phyloP scores from a whole-genome alignment of 345 rosid genomes.

The Corchorus capsularis region DNA sequence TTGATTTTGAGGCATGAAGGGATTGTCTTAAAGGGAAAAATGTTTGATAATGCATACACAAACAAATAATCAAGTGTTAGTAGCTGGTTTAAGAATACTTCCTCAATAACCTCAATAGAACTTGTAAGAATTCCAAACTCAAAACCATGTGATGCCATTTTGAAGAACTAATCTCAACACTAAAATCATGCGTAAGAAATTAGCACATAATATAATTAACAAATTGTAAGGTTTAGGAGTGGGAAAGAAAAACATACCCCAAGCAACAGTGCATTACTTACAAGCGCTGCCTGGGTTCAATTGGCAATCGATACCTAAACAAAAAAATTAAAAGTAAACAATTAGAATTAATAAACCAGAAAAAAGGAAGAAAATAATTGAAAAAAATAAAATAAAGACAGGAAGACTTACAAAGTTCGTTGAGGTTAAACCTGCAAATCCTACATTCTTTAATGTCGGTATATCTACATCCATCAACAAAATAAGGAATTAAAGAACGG shows the following conservation, averaged over 20 bases:
- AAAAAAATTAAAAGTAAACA: slow-evolving; percentile 16
- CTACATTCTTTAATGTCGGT: slow-evolving; percentile 97
- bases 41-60: background rate
- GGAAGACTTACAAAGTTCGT: slow-evolving; percentile 82
- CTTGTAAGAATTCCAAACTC: background rate
- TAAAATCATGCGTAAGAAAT: too few relatives aligned
- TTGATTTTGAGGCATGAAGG: too few relatives aligned
- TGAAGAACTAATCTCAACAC: too few relatives aligned
- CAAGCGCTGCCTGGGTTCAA: slow-evolving; percentile 95
- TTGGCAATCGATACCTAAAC: slow-evolving; percentile 89
- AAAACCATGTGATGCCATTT: background rate
- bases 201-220: too few relatives aligned
- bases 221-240: background rate
- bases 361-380: background rate
- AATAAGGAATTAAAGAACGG: slow-evolving; percentile 5
- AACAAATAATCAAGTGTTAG: background rate
- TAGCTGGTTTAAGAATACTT: too few relatives aligned
- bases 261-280: slow-evolving; percentile 97
- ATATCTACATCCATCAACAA: slow-evolving; percentile 57
- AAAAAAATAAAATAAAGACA: slow-evolving; percentile 9
- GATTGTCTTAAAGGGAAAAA: too few relatives aligned
- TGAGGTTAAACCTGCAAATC: slow-evolving; percentile 92
- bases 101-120: background rate
- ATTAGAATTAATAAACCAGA: background rate
- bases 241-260: slow-evolving; percentile 57